These are phyloP conservation scores for Cladochytrium tenue DNA, from an alignment of 371 early-diverging fungal species.

Conservation along the genomic window DNA sequence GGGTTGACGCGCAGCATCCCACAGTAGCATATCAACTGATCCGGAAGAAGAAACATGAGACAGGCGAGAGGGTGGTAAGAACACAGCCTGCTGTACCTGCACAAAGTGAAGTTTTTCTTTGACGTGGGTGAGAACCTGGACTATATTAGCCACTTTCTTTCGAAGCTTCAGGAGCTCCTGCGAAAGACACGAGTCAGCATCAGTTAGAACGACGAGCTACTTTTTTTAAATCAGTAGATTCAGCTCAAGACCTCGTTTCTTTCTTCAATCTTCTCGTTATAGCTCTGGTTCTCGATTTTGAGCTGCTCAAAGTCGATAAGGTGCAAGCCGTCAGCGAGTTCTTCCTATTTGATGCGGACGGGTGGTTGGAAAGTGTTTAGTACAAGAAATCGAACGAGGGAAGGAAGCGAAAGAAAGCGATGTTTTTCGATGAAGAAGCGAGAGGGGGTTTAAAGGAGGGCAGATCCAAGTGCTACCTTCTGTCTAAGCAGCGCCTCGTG, in stretches of 20 bases:
- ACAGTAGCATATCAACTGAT: too few relatives aligned
- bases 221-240: conserved; percentile 9
- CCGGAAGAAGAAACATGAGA: too few relatives aligned
- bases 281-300: conserved; percentile 61
- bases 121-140: conserved; percentile 58
- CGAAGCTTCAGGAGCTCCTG: conserved; percentile 57
- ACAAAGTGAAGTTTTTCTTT: conserved; percentile 59
- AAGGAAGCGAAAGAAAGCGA: neutral
- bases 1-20: too few relatives aligned
- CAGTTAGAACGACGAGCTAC: conserved; percentile 3
- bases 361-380: neutral
- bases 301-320: conserved; percentile 64
- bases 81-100: conserved; percentile 24
- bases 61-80: too few relatives aligned
- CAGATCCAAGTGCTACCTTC: too few relatives aligned
- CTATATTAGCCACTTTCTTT: conserved; percentile 56
- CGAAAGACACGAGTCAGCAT: too few relatives aligned
- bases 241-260: conserved; percentile 48
- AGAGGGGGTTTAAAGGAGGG: too few relatives aligned
- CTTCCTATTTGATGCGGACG: conserved; percentile 39
- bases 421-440: too few relatives aligned
- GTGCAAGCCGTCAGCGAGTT: conserved; percentile 60
- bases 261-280: conserved; percentile 62
- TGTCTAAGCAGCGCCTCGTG: conserved; percentile 48
- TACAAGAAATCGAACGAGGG: neutral